Percentiles rank a stretch among this genome's conserved stretches.
Conservation (phyloP, 2,329 filamentous ascomycete genomes). For the Fusarium hainanense region DNA sequence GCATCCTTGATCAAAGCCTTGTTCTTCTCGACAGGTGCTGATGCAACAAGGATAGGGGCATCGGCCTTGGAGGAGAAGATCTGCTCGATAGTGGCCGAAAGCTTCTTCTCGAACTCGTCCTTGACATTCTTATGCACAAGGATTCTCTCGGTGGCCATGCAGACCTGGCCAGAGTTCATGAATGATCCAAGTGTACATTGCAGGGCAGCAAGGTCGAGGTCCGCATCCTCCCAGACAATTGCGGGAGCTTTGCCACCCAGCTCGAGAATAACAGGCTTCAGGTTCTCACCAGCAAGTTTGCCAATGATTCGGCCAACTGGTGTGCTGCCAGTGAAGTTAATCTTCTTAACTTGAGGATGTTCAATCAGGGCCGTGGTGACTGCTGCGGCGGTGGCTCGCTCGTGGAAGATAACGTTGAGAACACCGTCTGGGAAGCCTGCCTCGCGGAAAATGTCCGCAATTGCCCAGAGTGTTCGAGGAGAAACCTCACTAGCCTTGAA, state of each 20-base stretch:
- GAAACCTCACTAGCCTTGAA: slow-evolving; percentile 77
- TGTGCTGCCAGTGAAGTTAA: slow-evolving; percentile 89
- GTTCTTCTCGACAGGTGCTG: slow-evolving; percentile 73
- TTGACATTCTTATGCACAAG: slow-evolving; percentile 63
- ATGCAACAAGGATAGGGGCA: slow-evolving; percentile 75
- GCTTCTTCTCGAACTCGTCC: slow-evolving; percentile 58
- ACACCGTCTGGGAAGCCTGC: slow-evolving; percentile 81
- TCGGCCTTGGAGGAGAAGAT: slow-evolving; percentile 68
- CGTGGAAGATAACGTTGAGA: slow-evolving; percentile 76
- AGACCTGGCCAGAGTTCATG: slow-evolving; percentile 81
- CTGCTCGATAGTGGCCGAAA: slow-evolving; percentile 54
- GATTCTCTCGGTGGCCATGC: slow-evolving; percentile 86
- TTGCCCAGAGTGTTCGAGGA: slow-evolving; percentile 71
- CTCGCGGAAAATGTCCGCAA: slow-evolving; percentile 73
- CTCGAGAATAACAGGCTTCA: slow-evolving; percentile 85
- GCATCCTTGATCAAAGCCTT: slow-evolving; percentile 75
- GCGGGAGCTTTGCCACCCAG: slow-evolving; percentile 84
- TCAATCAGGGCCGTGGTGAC: slow-evolving; percentile 76
- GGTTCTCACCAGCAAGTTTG: slow-evolving; percentile 73
- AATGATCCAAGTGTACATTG: slow-evolving; percentile 78
- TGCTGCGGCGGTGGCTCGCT: slow-evolving; percentile 72
- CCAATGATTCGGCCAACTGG: slow-evolving; percentile 79
- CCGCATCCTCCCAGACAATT: slow-evolving; percentile 83
- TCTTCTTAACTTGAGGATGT: slow-evolving; percentile 75
- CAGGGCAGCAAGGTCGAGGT: slow-evolving; percentile 76